Percentiles rank a stretch among this genome's conserved stretches.
Evolutionary conservation across 2,329 filamentous ascomycete genomes (phyloP).

Genomic region (Fusarium acutatum): DNA sequence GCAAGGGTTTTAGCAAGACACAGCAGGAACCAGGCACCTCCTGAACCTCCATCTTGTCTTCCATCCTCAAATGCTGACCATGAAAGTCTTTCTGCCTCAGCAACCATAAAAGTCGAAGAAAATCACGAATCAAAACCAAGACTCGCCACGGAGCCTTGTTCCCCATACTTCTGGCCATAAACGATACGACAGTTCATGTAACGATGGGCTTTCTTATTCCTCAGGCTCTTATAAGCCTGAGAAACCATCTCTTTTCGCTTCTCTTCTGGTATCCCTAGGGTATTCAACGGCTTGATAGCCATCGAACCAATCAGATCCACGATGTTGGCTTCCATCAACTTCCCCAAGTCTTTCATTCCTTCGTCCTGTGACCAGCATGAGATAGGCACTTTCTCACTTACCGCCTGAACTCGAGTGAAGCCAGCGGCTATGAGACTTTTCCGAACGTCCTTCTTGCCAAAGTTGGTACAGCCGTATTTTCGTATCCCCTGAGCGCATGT

Average conservation of each 20-base stretch:
- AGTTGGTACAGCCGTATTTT: constrained; percentile 52
- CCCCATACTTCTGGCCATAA: constrained; percentile 52
- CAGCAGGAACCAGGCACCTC: neutral
- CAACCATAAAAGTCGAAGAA: neutral
- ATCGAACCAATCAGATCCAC: constrained; percentile 53
- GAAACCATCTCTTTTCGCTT: constrained; percentile 48
- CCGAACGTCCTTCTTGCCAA: constrained; percentile 46
- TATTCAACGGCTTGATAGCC: constrained; percentile 52
- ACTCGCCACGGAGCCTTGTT: neutral
- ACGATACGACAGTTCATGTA: constrained; percentile 55
- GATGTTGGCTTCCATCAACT: constrained; percentile 55
- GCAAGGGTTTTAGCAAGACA: neutral
- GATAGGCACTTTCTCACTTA: constrained; percentile 56
- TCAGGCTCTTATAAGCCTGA: constrained; percentile 46
- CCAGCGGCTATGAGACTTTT: constrained; percentile 51
- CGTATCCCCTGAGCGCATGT: constrained; percentile 44
- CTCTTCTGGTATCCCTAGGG: constrained; percentile 46
- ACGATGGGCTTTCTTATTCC: constrained; percentile 49
- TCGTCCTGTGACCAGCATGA: constrained; percentile 55
- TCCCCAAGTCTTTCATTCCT: constrained; percentile 51
- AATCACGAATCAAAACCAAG: neutral
- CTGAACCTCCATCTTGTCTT: neutral
- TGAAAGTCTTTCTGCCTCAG: neutral
- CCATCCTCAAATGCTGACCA: neutral
- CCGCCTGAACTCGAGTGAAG: constrained; percentile 54